Evolutionary conservation across 495 filamentous ascomycete species (phyloP).

Genomic region (Lasiosphaeriaceae sp.): DNA sequence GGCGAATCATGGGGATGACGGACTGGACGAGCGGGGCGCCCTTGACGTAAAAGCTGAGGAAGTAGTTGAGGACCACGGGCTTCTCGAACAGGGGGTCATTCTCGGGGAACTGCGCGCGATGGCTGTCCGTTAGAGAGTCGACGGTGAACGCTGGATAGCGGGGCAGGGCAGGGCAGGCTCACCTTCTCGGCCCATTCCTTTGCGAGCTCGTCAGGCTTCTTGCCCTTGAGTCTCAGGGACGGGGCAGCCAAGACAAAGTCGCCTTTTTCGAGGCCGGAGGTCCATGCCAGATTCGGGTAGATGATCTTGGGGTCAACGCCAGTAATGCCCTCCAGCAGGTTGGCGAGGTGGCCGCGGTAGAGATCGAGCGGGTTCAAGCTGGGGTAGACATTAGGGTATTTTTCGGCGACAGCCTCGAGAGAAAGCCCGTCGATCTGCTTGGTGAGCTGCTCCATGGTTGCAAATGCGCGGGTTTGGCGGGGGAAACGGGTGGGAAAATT

Average conservation of each 20-base stretch:
- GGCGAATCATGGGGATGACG: constrained; percentile 61
- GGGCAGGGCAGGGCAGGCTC: background rate
- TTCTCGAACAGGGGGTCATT: constrained; percentile 67
- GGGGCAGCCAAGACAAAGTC: constrained; percentile 80
- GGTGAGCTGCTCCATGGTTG: constrained; percentile 33
- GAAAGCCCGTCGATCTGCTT: constrained; percentile 35
- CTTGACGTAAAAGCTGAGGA: constrained; percentile 81
- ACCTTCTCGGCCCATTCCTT: constrained; percentile 68
- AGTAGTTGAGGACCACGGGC: constrained; percentile 58
- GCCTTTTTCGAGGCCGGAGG: constrained; percentile 79
- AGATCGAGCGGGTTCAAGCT: constrained; percentile 81
- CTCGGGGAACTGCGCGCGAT: constrained; percentile 59
- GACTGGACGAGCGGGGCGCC: constrained; percentile 52
- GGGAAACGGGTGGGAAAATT: constrained; percentile 5
- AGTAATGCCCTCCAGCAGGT: constrained; percentile 66
- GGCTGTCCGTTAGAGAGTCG: background rate
- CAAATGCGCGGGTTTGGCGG: constrained; percentile 18
- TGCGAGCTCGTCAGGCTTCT: constrained; percentile 70
- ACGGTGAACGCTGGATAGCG: background rate
- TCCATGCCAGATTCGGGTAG: constrained; percentile 76
- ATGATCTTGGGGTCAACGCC: constrained; percentile 73
- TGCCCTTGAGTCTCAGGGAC: constrained; percentile 74
- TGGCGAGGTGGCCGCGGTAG: constrained; percentile 78
- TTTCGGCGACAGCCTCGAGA: constrained; percentile 35
- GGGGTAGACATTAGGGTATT: constrained; percentile 57